Conservation (phyloP, 805 yeast species). For the Candida lessepsii region DNA sequence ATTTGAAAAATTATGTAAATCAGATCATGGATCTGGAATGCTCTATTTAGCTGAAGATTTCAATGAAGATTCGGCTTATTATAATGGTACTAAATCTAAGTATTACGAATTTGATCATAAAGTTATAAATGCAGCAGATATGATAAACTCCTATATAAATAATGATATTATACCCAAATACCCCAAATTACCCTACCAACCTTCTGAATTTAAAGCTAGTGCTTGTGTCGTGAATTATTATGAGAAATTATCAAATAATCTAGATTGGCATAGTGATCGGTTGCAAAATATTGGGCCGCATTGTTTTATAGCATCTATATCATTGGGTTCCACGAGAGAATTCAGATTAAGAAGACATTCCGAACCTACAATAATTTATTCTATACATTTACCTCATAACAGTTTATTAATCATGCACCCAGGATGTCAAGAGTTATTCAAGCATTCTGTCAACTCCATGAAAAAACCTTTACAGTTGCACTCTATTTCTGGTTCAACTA, state of each 20-base stretch:
- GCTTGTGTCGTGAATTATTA: constrained; percentile 58
- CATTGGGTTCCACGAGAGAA: constrained; percentile 68
- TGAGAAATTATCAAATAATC: constrained; percentile 45
- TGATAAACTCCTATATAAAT: constrained; percentile 38
- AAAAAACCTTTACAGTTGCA: constrained; percentile 44
- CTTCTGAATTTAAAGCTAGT: constrained; percentile 49
- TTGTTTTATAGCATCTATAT: constrained; percentile 62
- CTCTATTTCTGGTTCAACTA: constrained; percentile 41
- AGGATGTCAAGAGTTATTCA: constrained; percentile 74
- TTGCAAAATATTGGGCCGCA: constrained; percentile 72
- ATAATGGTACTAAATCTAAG: constrained; percentile 42
- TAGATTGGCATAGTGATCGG: constrained; percentile 79
- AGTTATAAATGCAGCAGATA: constrained; percentile 38
- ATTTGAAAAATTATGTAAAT: constrained; percentile 59
- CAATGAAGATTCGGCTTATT: constrained; percentile 23
- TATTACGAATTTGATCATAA: constrained; percentile 35
- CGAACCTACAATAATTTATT: constrained; percentile 35
- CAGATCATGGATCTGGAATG: constrained; percentile 50
- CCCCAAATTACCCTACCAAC: constrained; percentile 37
- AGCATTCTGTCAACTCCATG: constrained; percentile 57
- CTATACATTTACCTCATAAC: constrained; percentile 70
- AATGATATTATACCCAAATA: constrained; percentile 34
- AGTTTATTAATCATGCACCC: constrained; percentile 71
- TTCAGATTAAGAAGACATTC: constrained; percentile 55
- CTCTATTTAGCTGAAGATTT: constrained; percentile 17